These are phyloP conservation scores for Catharanthus roseus DNA, from an alignment of 257 asterid genomes.

Conservation along the genomic window DNA sequence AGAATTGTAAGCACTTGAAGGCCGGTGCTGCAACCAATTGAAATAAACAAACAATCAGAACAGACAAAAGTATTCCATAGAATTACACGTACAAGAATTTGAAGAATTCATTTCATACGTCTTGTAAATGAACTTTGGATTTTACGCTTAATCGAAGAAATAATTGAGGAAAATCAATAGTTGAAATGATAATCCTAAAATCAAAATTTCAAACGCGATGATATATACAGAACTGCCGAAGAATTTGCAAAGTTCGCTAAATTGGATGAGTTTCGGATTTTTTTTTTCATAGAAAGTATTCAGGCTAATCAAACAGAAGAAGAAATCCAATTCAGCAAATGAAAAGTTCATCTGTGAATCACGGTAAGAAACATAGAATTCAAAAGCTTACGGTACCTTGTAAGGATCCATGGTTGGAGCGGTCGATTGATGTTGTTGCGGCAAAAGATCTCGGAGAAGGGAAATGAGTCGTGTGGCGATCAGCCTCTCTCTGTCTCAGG, in stretches of 20 bases:
- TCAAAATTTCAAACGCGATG: background rate
- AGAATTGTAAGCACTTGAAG: constrained; percentile 75
- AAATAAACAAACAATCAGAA: constrained; percentile 9
- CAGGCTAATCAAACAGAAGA: background rate
- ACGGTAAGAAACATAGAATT: background rate
- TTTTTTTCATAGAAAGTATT: background rate
- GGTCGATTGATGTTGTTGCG: background rate
- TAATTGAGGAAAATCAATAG: background rate
- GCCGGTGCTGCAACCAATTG: constrained; percentile 60
- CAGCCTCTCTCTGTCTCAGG: background rate
- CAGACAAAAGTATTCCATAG: no score
- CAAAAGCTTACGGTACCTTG: constrained; percentile 36
- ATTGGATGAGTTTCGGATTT: background rate
- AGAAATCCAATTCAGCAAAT: background rate
- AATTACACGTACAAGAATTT: no score
- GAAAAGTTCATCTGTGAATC: background rate
- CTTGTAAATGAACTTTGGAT: background rate
- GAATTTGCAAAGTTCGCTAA: background rate
- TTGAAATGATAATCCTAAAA: background rate
- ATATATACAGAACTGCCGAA: background rate
- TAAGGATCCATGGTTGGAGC: constrained; percentile 56
- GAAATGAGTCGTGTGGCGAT: constrained; percentile 22
- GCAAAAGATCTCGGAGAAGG: constrained; percentile 1
- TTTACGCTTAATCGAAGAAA: background rate
- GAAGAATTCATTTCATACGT: no score